phyloP scores from a whole-genome alignment of 2,329 filamentous ascomycete genomes.

The Ceratocystis huliohia region DNA sequence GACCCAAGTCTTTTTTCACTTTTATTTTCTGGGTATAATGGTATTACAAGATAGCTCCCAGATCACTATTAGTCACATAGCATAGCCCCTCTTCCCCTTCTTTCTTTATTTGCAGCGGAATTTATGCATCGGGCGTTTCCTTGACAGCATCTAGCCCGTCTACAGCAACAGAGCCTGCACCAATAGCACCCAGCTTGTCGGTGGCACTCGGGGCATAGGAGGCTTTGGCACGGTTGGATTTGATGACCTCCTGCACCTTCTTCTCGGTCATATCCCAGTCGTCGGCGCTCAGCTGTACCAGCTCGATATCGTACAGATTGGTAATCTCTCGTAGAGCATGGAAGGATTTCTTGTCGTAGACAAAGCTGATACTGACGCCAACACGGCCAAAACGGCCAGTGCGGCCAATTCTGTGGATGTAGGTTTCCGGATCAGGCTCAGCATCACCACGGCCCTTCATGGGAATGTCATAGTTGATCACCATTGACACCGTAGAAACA shows the following conservation, averaged over 20 bases:
- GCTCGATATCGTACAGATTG: constrained; percentile 63
- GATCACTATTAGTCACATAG: not conserved
- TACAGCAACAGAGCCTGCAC: constrained; percentile 23
- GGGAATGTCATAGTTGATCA: constrained; percentile 90
- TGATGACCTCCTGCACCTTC: constrained; percentile 69
- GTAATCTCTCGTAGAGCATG: constrained; percentile 68
- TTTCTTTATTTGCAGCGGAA: not conserved
- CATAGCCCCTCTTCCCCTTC: not conserved
- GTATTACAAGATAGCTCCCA: not conserved
- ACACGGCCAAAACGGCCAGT: constrained; percentile 95
- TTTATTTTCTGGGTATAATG: not conserved
- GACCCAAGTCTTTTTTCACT: not conserved
- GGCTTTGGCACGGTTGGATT: constrained; percentile 50
- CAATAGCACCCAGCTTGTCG: constrained; percentile 25
- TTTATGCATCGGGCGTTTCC: not conserved
- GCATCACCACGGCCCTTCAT: constrained; percentile 63
- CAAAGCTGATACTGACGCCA: constrained; percentile 89
- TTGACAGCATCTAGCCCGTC: constrained; percentile 2
- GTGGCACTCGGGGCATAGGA: constrained; percentile 38
- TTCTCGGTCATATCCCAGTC: constrained; percentile 89
- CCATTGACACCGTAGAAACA: constrained; percentile 81
- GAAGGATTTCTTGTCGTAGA: constrained; percentile 76
- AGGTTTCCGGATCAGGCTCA: constrained; percentile 86
- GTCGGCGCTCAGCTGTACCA: constrained; percentile 66
- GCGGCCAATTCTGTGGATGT: constrained; percentile 93